Conservation (phyloP, 2,329 filamentous ascomycete genomes). For the Talaromyces rugulosus region DNA sequence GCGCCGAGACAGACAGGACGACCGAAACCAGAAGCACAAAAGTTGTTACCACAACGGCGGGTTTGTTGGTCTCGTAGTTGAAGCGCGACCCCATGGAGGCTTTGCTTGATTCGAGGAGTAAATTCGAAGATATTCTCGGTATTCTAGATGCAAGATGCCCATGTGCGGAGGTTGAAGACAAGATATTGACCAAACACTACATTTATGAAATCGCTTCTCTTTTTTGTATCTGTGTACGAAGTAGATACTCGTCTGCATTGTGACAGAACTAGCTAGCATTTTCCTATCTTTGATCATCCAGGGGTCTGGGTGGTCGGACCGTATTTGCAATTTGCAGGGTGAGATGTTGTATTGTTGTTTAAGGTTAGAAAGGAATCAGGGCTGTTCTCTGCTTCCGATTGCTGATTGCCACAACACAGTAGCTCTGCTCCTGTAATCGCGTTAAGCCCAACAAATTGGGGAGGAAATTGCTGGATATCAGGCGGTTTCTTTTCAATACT, state of each 20-base stretch:
- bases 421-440: not conserved
- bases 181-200: constrained; percentile 5
- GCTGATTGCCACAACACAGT: constrained; percentile 4
- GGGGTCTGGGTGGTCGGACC: not conserved
- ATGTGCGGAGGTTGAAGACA: constrained; percentile 8
- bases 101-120: constrained; percentile 2
- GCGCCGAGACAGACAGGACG: constrained; percentile 18
- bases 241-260: constrained; percentile 2
- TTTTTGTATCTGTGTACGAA: constrained; percentile 5
- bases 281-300: constrained; percentile 4
- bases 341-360: constrained; percentile 2
- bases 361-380: constrained; percentile 5
- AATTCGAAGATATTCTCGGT: constrained; percentile 2
- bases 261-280: constrained; percentile 4
- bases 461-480: constrained; percentile 4
- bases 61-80: constrained; percentile 17
- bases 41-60: constrained; percentile 20
- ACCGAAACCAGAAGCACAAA: constrained; percentile 20
- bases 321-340: constrained; percentile 3
- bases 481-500: constrained; percentile 7
- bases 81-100: constrained; percentile 19
- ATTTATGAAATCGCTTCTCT: constrained; percentile 4
- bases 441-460: not conserved
- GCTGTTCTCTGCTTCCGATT: not conserved
- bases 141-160: constrained; percentile 3